phyloP scores from a whole-genome alignment of 2,329 filamentous ascomycete genomes.

The Trichoderma aggressivum region DNA sequence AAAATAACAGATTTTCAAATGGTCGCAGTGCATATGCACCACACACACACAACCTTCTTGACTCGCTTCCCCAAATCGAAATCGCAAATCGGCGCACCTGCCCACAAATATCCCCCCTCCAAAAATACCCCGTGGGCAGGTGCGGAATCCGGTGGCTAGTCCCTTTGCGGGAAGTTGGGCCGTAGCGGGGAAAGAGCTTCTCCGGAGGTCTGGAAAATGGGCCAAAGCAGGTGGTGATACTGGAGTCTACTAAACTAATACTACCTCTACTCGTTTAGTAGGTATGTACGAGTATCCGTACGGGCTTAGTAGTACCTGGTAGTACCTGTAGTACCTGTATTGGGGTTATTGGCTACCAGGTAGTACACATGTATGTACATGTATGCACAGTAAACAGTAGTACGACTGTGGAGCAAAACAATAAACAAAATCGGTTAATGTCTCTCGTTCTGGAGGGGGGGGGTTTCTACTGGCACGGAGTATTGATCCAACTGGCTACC shows the following conservation, averaged over 20 bases:
- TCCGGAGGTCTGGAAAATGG: not conserved
- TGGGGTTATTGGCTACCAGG: too few species aligned
- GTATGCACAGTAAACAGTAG: too few species aligned
- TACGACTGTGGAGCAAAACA: not conserved
- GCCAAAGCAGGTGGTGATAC: not conserved
- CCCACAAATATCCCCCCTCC: not conserved
- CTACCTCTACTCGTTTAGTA: too few species aligned
- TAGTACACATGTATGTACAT: too few species aligned
- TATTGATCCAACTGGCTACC: not conserved
- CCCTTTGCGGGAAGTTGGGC: not conserved
- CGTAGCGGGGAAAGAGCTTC: not conserved
- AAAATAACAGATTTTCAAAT: not conserved
- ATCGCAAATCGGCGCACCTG: not conserved
- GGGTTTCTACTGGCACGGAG: constrained; percentile 1
- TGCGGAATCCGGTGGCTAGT: not conserved
- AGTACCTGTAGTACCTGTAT: too few species aligned
- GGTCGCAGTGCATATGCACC: not conserved
- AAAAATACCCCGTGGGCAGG: not conserved
- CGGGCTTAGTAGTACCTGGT: too few species aligned
- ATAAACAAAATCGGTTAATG: not conserved
- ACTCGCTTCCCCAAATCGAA: not conserved
- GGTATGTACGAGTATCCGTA: too few species aligned
- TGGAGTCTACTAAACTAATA: too few species aligned
- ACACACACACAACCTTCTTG: not conserved
- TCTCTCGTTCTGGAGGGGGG: not conserved